These are phyloP conservation scores for Cryphonectria nitschkei DNA, from an alignment of 2,329 filamentous ascomycete species.

Conservation along the genomic window DNA sequence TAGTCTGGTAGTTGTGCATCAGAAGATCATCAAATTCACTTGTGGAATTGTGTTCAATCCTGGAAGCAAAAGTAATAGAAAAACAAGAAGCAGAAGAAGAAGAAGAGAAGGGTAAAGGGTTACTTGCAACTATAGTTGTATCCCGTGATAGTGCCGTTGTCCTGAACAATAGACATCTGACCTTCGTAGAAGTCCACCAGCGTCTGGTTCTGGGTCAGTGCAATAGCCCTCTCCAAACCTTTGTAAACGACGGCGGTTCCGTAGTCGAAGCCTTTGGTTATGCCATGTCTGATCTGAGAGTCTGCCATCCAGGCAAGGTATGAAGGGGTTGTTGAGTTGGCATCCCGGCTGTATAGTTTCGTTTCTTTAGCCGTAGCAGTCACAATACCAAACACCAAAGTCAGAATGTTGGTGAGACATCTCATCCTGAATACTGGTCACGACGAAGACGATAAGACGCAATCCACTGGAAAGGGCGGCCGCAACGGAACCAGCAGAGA, in stretches of 20 bases:
- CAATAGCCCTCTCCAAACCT: conserved; percentile 44
- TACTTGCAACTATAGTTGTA: conserved; percentile 43
- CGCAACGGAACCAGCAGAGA: background rate
- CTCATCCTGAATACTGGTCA: background rate
- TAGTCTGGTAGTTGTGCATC: conserved; percentile 27
- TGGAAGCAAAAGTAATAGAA: background rate
- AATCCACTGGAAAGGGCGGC: too few relatives aligned
- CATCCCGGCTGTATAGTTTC: conserved; percentile 67
- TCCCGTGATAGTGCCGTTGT: conserved; percentile 43
- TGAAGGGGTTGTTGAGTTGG: conserved; percentile 74
- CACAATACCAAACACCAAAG: conserved; percentile 49
- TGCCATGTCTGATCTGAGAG: conserved; percentile 40
- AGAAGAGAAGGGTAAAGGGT: background rate
- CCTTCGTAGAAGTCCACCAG: conserved; percentile 42
- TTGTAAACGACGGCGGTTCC: conserved; percentile 43
- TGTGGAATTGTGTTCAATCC: background rate
- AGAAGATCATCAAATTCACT: background rate
- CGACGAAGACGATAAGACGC: background rate
- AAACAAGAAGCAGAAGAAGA: background rate
- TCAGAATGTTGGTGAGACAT: background rate
- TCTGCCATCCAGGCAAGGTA: conserved; percentile 39
- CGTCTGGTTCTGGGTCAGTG: conserved; percentile 39
- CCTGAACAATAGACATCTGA: conserved; percentile 42
- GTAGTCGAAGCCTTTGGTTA: conserved; percentile 40
- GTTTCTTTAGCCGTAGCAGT: conserved; percentile 61